phyloP scores from a whole-genome alignment of 768 basidiomycete genomes.

The Termitomyces sp. region DNA sequence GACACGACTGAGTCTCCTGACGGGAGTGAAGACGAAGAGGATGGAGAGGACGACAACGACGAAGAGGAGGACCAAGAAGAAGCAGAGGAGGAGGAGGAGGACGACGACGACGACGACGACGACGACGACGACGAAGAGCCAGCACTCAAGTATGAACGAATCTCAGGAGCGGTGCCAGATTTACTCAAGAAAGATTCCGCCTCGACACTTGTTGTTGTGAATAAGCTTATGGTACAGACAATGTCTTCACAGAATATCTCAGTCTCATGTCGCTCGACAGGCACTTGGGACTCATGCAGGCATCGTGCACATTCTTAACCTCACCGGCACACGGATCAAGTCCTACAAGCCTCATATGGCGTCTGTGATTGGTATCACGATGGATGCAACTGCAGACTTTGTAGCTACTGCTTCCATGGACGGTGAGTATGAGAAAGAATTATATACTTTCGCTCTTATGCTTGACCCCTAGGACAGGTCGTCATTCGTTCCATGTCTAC shows the following conservation, averaged over 20 bases:
- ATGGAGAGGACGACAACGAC: constrained; percentile 20
- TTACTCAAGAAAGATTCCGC: constrained; percentile 87
- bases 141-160: constrained; percentile 84
- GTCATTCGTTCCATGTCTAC: constrained; percentile 80
- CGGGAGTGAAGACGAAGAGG: constrained; percentile 21
- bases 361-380: constrained; percentile 77
- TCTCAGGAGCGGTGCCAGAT: constrained; percentile 68
- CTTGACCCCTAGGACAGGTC: constrained; percentile 69
- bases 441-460: constrained; percentile 11
- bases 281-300: constrained; percentile 91
- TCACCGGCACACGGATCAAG: constrained; percentile 78
- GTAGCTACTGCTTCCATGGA: constrained; percentile 92
- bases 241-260: neutral
- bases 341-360: constrained; percentile 90
- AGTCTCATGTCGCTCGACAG: constrained; percentile 36
- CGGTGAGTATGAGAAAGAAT: constrained; percentile 46
- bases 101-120: constrained; percentile 51
- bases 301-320: constrained; percentile 83
- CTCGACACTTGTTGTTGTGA: constrained; percentile 74
- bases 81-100: constrained; percentile 32
- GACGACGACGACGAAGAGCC: constrained; percentile 89
- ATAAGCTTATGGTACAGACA: constrained; percentile 59
- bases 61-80: constrained; percentile 21
- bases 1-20: constrained; percentile 20
- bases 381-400: constrained; percentile 85